Evolutionary conservation across 2,329 filamentous ascomycete species (phyloP).

Genomic region (Xylaria sp.): DNA sequence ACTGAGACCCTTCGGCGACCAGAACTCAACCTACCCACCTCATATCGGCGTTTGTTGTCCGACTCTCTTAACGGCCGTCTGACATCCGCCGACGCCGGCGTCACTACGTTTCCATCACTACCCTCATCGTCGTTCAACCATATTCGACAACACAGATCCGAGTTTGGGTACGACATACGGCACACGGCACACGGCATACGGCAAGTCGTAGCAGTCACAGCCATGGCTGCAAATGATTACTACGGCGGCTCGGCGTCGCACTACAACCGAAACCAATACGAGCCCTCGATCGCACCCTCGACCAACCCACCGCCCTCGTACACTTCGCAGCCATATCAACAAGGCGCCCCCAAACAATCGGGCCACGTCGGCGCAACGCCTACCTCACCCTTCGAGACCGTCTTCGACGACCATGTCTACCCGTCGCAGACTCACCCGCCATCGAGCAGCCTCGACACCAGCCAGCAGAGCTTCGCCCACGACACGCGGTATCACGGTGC

Average conservation of each 20-base stretch:
- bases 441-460: constrained; percentile 48
- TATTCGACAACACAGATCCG: not conserved
- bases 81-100: not conserved
- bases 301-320: constrained; percentile 57
- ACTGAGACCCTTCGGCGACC: constrained; percentile 1
- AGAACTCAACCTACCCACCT: not conserved
- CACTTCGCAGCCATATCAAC: constrained; percentile 44
- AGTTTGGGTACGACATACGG: not conserved
- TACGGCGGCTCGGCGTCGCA: constrained; percentile 60
- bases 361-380: constrained; percentile 45
- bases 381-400: constrained; percentile 70
- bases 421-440: constrained; percentile 55
- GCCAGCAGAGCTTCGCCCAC: constrained; percentile 58
- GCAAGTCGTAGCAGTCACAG: constrained; percentile 33
- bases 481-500: constrained; percentile 68
- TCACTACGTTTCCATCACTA: not conserved
- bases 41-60: not conserved
- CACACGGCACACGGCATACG: not conserved
- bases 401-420: constrained; percentile 75
- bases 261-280: constrained; percentile 53
- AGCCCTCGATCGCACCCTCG: constrained; percentile 54
- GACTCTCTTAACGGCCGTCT: not conserved
- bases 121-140: not conserved
- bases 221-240: constrained; percentile 74
- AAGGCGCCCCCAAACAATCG: constrained; percentile 40